Evolutionary conservation across 306 rosid genomes (phyloP).

Genomic region (Dryas alaskensis): DNA sequence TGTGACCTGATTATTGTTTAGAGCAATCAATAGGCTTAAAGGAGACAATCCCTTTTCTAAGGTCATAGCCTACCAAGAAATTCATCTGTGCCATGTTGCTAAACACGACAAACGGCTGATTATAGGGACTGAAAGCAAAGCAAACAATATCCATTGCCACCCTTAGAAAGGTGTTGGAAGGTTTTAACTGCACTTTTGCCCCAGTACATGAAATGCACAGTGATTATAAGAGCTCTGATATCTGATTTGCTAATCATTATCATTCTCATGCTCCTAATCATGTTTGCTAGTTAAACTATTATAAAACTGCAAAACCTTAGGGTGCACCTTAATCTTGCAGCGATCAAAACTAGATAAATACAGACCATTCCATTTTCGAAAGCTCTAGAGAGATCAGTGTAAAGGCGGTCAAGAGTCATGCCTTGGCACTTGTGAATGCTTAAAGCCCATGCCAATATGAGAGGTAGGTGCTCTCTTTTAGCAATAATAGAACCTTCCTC

Average conservation of each 20-base stretch:
- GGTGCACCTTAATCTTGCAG: constrained; percentile 40
- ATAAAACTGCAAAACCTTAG: constrained; percentile 40
- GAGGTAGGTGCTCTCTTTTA: constrained; percentile 49
- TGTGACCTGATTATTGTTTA: background rate
- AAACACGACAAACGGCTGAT: background rate
- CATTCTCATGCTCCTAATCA: constrained; percentile 8
- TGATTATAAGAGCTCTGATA: background rate
- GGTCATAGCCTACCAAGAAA: constrained; percentile 42
- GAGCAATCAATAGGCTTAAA: constrained; percentile 41
- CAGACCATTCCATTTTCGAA: constrained; percentile 56
- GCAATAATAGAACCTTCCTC: constrained; percentile 41
- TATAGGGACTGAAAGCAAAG: constrained; percentile 4
- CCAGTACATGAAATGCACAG: background rate
- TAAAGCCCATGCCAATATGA: constrained; percentile 51
- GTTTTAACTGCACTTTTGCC: background rate
- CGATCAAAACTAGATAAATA: constrained; percentile 38
- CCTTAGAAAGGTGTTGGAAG: background rate
- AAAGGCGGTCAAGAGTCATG: constrained; percentile 47
- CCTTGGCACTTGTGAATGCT: constrained; percentile 69
- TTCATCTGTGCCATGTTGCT: constrained; percentile 42
- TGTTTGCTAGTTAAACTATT: constrained; percentile 19
- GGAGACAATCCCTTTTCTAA: constrained; percentile 14
- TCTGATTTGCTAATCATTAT: background rate
- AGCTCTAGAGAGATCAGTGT: constrained; percentile 38
- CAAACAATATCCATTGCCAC: constrained; percentile 1